phyloP scores from a whole-genome alignment of 495 filamentous ascomycete genomes.

The Talaromyces stipitatus region DNA sequence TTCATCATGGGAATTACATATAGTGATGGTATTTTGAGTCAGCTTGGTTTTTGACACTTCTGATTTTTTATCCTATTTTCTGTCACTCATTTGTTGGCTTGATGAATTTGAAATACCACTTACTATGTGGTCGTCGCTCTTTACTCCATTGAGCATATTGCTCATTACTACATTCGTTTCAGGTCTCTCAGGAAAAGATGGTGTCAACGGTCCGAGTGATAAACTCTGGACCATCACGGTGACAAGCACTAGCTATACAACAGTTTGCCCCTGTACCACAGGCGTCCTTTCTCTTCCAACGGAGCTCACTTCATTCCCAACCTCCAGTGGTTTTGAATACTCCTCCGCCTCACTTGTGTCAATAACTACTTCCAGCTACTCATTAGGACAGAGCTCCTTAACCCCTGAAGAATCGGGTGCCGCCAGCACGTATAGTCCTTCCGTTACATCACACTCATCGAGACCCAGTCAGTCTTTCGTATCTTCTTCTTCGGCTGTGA shows the following conservation, averaged over 20 bases:
- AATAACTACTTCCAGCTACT: not conserved
- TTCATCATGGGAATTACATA: not conserved
- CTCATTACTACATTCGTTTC: not conserved
- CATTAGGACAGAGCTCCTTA: not conserved
- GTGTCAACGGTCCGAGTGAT: not conserved
- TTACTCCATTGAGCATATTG: not conserved
- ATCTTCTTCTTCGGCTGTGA: not conserved
- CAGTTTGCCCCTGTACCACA: not conserved
- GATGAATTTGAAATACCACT: not conserved
- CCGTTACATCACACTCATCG: not conserved
- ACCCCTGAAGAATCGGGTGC: not conserved
- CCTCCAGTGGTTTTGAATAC: not conserved
- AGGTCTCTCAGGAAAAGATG: not conserved
- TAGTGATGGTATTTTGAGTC: not conserved
- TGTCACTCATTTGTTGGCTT: not conserved
- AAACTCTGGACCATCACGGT: not conserved
- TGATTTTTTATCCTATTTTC: not conserved
- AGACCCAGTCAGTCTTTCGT: not conserved
- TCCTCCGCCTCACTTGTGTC: not conserved
- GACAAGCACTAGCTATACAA: not conserved
- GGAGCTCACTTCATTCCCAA: not conserved
- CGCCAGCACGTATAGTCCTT: not conserved
- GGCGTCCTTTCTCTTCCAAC: not conserved
- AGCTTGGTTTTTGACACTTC: not conserved
- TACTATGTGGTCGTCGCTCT: not conserved